These are phyloP conservation scores for Beta lomatogona DNA, from an alignment of 179 eudicot genomes.

Conservation along the genomic window DNA sequence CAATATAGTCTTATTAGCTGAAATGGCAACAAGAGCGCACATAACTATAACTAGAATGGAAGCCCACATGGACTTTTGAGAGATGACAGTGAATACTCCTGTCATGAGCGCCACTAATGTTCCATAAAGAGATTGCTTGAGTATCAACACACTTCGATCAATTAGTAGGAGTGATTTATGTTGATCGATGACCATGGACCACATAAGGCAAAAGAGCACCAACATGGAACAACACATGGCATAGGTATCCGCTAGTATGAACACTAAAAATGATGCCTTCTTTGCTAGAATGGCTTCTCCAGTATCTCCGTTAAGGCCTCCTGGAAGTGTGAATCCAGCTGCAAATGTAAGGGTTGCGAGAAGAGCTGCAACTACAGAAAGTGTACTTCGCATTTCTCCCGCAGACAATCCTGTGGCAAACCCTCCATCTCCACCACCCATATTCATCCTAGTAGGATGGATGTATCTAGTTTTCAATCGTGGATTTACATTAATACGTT, in stretches of 20 bases:
- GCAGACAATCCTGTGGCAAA: background rate
- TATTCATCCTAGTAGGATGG: background rate
- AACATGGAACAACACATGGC: constrained; percentile 20
- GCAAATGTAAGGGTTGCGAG: constrained; percentile 24
- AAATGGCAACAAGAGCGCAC: constrained; percentile 12
- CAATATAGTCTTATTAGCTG: background rate
- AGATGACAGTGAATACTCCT: background rate
- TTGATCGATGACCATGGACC: constrained; percentile 16
- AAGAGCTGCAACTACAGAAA: constrained; percentile 20
- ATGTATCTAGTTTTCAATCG: constrained; percentile 5
- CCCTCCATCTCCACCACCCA: background rate
- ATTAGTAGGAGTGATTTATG: background rate
- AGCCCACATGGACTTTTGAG: constrained; percentile 3
- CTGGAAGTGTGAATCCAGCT: constrained; percentile 23
- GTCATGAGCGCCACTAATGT: constrained; percentile 17
- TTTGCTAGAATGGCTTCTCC: constrained; percentile 14
- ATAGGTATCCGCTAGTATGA: constrained; percentile 14
- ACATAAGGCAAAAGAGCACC: constrained; percentile 16
- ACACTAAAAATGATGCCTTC: background rate
- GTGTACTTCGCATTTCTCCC: constrained; percentile 13
- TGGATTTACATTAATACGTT: constrained; percentile 4
- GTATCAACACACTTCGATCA: constrained; percentile 15
- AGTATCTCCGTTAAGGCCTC: constrained; percentile 3
- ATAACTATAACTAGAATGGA: constrained; percentile 6
- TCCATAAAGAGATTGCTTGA: constrained; percentile 13